Base-by-base conservation (phyloP, 2,329 filamentous ascomycete genomes). In the Rhinocladiella mackenziei region DNA sequence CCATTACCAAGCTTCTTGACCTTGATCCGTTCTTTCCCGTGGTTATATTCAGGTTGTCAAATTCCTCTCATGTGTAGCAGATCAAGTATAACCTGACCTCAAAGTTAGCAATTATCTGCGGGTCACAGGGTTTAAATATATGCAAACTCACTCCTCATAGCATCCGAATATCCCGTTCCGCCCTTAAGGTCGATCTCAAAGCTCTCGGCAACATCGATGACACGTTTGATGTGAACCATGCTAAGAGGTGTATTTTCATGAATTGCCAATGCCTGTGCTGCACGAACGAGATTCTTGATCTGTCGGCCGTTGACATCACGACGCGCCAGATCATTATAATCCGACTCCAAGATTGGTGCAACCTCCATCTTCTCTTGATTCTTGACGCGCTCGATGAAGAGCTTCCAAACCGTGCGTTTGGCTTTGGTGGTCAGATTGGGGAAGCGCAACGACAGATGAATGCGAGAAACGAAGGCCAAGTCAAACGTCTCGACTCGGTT, bases 231-330 rank as follows among this genome's bases (percentile, higher is more conserved):
- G 59, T 94, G 87, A 37, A 74, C 74, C 83, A 94, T 89, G 41
- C 78, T 77, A 22, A 95, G 74, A 3, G 77, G 70, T 47, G 82
- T 77, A 18, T 77, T 72, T 62, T 89, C 85, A 53, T 86, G 84
- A 32, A 91, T 76, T 1, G 89, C 87, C 11, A 95, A 73, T 0
- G 85, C 84, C 64, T 94, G 87, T 2, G 86, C 86, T 0, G 86
- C 89, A 43, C 84, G 79, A 36, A 94, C 82, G 8, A 84, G 83
- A 62, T 94, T 94, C 71, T 94, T 94, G 73, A 94, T 94, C 77
- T 89, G 72, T 28, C 81, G 70, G 18, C 81, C 81, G 52, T 86
- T 86, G 51, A 86, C 72, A 26, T 81, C 80, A 59, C 84, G 78
- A 39, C 81, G 76, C 1, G 83, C 78, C 14, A 94, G 69, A 29